Percentiles rank a stretch among this genome's conserved stretches.
phyloP scores from a whole-genome alignment of 257 asterid species.

The Anisodus acutangulus region DNA sequence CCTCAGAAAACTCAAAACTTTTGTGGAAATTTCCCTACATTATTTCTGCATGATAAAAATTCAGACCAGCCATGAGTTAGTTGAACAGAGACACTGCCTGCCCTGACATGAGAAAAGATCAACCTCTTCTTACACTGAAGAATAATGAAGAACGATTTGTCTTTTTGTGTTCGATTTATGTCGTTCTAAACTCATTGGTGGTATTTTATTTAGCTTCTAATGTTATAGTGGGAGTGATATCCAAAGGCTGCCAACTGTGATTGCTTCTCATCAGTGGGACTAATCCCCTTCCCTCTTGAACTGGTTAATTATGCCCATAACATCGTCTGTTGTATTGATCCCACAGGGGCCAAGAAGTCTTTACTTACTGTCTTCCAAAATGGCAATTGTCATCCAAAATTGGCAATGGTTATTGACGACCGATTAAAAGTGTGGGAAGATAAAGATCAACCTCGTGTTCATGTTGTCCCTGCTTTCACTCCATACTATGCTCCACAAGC shows the following conservation, averaged over 20 bases:
- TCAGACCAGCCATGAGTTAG: too few species aligned
- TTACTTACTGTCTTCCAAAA: constrained; percentile 83
- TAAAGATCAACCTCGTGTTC: constrained; percentile 97
- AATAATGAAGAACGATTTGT: constrained; percentile 17
- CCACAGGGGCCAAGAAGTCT: constrained; percentile 85
- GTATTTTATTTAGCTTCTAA: constrained; percentile 18
- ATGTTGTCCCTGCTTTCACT: constrained; percentile 94
- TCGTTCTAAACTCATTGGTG: neutral
- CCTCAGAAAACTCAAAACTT: constrained; percentile 85
- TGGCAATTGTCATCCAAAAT: constrained; percentile 92
- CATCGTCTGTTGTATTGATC: constrained; percentile 15
- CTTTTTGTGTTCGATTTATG: constrained; percentile 21
- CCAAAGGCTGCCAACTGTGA: constrained; percentile 12
- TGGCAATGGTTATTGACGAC: constrained; percentile 99
- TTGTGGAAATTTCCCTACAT: constrained; percentile 90
- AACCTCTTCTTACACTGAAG: neutral
- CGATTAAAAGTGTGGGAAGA: constrained; percentile 98
- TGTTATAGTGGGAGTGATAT: constrained; percentile 10
- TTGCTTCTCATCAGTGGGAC: constrained; percentile 16
- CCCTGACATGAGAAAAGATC: neutral
- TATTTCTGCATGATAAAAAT: constrained; percentile 62
- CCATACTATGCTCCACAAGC: constrained; percentile 99
- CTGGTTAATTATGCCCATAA: constrained; percentile 2
- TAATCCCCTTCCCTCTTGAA: constrained; percentile 18
- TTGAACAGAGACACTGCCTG: neutral